Percentiles rank a stretch among this genome's conserved stretches.
Conservation (phyloP, 2,329 filamentous ascomycete species). For the Aspergillus hiratsukae region DNA sequence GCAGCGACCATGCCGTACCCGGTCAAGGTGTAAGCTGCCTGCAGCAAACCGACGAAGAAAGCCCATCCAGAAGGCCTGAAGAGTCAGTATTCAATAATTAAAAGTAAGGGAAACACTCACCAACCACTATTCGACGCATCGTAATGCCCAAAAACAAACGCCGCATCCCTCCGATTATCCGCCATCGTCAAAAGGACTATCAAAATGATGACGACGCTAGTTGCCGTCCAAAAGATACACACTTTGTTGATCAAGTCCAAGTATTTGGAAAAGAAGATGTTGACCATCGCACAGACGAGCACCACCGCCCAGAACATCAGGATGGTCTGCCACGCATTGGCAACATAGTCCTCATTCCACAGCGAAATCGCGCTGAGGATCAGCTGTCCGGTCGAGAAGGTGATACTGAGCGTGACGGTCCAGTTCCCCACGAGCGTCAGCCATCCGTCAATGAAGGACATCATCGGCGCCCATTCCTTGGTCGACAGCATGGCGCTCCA, state of each 20-base stretch:
- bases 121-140: constrained; percentile 63
- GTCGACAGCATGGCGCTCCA: constrained; percentile 66
- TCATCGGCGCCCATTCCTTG: constrained; percentile 60
- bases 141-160: constrained; percentile 65
- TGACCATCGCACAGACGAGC: constrained; percentile 59
- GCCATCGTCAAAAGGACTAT: constrained; percentile 59
- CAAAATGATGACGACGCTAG: constrained; percentile 64
- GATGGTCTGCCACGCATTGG: constrained; percentile 66
- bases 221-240: constrained; percentile 68
- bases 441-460: constrained; percentile 68
- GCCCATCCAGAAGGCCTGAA: constrained; percentile 61
- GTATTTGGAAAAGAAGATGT: constrained; percentile 59
- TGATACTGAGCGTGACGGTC: constrained; percentile 64
- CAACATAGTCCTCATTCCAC: constrained; percentile 64
- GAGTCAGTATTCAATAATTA: constrained; percentile 1
- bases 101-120: constrained; percentile 28
- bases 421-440: constrained; percentile 69
- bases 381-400: constrained; percentile 67
- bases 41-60: constrained; percentile 66
- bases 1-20: constrained; percentile 67
- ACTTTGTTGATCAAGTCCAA: constrained; percentile 67
- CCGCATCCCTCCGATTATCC: constrained; percentile 52
- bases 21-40: constrained; percentile 50
- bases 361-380: constrained; percentile 65
- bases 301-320: constrained; percentile 69